Conservation (phyloP, 2,329 filamentous ascomycete genomes). For the Penicillium rolfsii region DNA sequence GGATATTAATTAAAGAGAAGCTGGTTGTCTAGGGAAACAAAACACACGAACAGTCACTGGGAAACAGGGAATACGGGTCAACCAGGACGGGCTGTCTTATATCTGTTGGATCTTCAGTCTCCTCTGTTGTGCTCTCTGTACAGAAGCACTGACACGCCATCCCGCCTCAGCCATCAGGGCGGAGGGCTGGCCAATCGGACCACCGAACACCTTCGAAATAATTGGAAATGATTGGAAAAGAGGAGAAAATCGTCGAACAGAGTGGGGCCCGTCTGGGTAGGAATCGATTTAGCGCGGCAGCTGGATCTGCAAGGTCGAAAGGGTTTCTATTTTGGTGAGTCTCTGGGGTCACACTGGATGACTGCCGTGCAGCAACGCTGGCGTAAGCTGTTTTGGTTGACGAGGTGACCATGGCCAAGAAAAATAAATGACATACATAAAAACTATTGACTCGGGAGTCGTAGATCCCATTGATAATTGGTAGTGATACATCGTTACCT, state of each 20-base stretch:
- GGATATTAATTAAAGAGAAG: conserved; percentile 1
- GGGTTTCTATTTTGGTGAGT: conserved; percentile 24
- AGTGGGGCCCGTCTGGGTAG: not conserved
- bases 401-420: not conserved
- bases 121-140: not conserved
- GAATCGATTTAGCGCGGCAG: conserved; percentile 16
- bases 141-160: conserved; percentile 3
- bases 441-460: not conserved
- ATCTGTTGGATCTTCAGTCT: not conserved
- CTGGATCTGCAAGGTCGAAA: conserved; percentile 27
- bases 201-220: not conserved
- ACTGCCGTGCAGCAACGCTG: conserved; percentile 12
- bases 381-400: conserved; percentile 14
- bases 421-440: not conserved
- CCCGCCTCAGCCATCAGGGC: not conserved
- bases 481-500: not conserved
- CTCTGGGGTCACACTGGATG: conserved; percentile 24
- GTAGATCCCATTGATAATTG: not conserved
- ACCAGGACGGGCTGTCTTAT: conserved; percentile 1
- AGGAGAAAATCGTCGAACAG: conserved; percentile 3
- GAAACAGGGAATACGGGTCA: not conserved
- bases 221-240: conserved; percentile 7
- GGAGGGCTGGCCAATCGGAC: not conserved
- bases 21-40: conserved; percentile 7
- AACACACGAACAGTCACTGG: not conserved